Evolutionary conservation across 2,329 filamentous ascomycete species (phyloP).

Genomic region (Penicillium glabrum): DNA sequence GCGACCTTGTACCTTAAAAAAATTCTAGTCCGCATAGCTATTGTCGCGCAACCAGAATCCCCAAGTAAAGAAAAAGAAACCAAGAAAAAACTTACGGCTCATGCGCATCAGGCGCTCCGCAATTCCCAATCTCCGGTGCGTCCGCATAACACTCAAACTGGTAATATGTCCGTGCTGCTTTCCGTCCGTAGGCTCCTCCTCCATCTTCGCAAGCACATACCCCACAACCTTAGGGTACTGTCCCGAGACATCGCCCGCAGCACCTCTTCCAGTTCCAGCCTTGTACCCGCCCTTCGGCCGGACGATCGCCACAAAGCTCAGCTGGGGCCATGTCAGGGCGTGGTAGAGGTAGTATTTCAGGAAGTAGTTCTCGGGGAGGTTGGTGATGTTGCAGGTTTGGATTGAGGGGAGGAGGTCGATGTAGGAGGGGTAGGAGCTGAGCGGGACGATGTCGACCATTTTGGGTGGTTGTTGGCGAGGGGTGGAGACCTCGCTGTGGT

Average conservation of each 20-base stretch:
- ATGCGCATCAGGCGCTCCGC: constrained; percentile 98
- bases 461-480: constrained; percentile 17
- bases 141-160: constrained; percentile 91
- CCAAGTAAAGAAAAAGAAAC: constrained; percentile 1
- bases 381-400: constrained; percentile 98
- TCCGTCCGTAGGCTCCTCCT: constrained; percentile 91
- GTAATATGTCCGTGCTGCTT: constrained; percentile 96
- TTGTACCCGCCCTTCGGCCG: constrained; percentile 74
- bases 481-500: neutral
- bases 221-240: constrained; percentile 95
- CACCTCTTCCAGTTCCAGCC: constrained; percentile 49
- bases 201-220: constrained; percentile 99
- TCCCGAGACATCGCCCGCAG: constrained; percentile 22
- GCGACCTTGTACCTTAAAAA: neutral
- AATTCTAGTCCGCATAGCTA: neutral
- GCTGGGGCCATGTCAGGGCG: constrained; percentile 94
- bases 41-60: neutral
- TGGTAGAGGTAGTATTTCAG: constrained; percentile 99
- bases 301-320: constrained; percentile 95
- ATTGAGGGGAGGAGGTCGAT: constrained; percentile 85
- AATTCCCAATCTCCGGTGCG: constrained; percentile 84
- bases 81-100: constrained; percentile 64
- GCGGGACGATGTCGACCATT: constrained; percentile 52
- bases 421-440: constrained; percentile 54
- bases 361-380: constrained; percentile 99